phyloP scores from a whole-genome alignment of 257 asterid genomes.

The Solanum paucissectum region DNA sequence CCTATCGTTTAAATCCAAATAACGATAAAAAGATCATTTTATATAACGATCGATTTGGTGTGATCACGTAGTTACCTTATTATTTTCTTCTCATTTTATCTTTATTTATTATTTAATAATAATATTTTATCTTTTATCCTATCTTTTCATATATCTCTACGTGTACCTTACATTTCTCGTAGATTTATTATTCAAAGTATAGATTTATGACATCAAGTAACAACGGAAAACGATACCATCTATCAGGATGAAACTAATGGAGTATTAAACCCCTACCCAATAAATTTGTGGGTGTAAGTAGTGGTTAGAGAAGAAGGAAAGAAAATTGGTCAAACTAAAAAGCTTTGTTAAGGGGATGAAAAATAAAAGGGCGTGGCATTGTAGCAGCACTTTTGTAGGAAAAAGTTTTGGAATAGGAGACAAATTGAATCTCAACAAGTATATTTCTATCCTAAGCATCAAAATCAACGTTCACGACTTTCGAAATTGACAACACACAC shows the following conservation, averaged over 20 bases:
- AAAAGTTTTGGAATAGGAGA: slow-evolving; percentile 2
- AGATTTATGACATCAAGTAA: no score
- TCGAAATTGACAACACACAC: not conserved
- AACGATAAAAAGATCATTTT: rapidly evolving
- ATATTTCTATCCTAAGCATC: not conserved
- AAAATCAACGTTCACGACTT: slow-evolving; percentile 9
- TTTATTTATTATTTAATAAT: no score
- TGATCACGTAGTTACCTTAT: rapidly evolving
- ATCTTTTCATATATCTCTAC: no score
- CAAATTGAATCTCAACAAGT: slow-evolving; percentile 12
- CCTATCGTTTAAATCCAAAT: rapidly evolving
- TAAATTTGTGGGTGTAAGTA: not conserved
- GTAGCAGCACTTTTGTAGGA: not conserved
- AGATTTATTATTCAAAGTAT: no score
- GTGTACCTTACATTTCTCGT: no score
- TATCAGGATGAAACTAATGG: not conserved
- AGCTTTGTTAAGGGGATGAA: not conserved
- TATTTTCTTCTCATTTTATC: no score
- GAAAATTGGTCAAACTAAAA: not conserved
- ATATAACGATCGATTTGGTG: no score
- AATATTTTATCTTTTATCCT: no score
- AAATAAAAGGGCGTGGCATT: not conserved
- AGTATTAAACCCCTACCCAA: not conserved
- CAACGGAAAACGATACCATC: rapidly evolving
- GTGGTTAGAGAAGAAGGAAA: not conserved